phyloP scores from a whole-genome alignment of 2,329 filamentous ascomycete genomes.

The Trichoderma sp. region DNA sequence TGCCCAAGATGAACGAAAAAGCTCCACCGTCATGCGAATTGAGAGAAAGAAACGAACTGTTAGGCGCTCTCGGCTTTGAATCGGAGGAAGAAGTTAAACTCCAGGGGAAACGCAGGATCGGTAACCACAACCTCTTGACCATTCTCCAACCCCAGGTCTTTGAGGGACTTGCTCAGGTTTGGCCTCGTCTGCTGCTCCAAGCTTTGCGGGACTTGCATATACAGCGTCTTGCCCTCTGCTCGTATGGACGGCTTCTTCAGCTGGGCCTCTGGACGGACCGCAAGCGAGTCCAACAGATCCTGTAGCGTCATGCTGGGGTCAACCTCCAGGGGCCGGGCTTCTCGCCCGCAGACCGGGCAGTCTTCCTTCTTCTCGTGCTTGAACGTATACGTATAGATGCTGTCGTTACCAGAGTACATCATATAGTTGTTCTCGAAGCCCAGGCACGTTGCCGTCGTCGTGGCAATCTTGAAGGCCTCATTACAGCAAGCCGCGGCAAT shows the following conservation, averaged over 20 bases:
- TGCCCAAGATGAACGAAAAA: constrained; percentile 28
- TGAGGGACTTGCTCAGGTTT: constrained; percentile 78
- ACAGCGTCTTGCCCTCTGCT: constrained; percentile 77
- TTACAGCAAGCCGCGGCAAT: constrained; percentile 96
- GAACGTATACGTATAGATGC: constrained; percentile 97
- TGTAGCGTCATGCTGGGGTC: constrained; percentile 72
- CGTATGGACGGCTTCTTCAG: constrained; percentile 91
- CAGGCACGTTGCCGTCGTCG: constrained; percentile 76
- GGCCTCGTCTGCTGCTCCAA: constrained; percentile 82
- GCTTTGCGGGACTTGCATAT: constrained; percentile 81
- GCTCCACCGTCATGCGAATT: neutral
- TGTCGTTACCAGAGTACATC: constrained; percentile 98
- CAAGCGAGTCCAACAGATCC: constrained; percentile 83
- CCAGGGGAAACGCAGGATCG: constrained; percentile 82
- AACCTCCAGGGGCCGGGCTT: constrained; percentile 74
- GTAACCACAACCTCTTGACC: constrained; percentile 91
- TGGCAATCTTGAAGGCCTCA: constrained; percentile 93
- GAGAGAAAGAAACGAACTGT: neutral
- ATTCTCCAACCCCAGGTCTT: constrained; percentile 69
- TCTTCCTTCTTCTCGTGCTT: constrained; percentile 91
- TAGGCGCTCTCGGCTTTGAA: constrained; percentile 43
- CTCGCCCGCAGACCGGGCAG: constrained; percentile 88
- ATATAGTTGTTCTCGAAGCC: constrained; percentile 88
- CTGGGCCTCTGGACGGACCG: constrained; percentile 82
- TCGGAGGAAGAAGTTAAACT: constrained; percentile 60